phyloP scores from a whole-genome alignment of 208 protist genomes.

The Trypanosoma caninum region DNA sequence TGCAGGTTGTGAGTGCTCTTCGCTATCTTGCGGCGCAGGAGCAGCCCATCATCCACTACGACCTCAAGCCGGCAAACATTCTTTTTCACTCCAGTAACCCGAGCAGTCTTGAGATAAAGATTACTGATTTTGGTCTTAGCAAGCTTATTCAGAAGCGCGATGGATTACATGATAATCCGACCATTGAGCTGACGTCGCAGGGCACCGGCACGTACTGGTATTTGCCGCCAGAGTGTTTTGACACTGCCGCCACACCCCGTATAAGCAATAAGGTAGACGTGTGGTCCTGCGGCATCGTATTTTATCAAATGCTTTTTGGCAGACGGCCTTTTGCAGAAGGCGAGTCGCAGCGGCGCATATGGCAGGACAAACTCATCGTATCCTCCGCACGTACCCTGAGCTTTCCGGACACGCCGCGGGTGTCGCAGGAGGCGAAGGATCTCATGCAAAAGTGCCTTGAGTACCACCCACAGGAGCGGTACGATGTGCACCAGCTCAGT shows the following conservation, averaged over 20 bases:
- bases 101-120: constrained; percentile 85
- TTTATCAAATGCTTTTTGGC: constrained; percentile 96
- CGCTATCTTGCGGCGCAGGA: constrained; percentile 84
- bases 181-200: constrained; percentile 95
- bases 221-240: constrained; percentile 95
- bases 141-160: constrained; percentile 89
- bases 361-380: constrained; percentile 79
- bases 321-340: constrained; percentile 93
- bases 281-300: constrained; percentile 93
- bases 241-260: constrained; percentile 72
- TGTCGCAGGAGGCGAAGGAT: constrained; percentile 79
- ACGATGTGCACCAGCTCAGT: constrained; percentile 67
- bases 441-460: constrained; percentile 70
- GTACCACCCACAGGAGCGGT: constrained; percentile 65
- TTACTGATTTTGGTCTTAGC: constrained; percentile 97
- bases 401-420: constrained; percentile 68
- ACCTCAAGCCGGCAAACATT: constrained; percentile 91
- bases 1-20: constrained; percentile 90
- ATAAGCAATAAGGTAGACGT: constrained; percentile 90
- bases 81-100: constrained; percentile 64
- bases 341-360: constrained; percentile 83
- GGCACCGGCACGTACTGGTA: constrained; percentile 97
- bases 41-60: constrained; percentile 92
- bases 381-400: constrained; percentile 45
- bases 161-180: constrained; percentile 56